phyloP scores from a whole-genome alignment of 495 filamentous ascomycete species.

The Alectoria sarmentosa region DNA sequence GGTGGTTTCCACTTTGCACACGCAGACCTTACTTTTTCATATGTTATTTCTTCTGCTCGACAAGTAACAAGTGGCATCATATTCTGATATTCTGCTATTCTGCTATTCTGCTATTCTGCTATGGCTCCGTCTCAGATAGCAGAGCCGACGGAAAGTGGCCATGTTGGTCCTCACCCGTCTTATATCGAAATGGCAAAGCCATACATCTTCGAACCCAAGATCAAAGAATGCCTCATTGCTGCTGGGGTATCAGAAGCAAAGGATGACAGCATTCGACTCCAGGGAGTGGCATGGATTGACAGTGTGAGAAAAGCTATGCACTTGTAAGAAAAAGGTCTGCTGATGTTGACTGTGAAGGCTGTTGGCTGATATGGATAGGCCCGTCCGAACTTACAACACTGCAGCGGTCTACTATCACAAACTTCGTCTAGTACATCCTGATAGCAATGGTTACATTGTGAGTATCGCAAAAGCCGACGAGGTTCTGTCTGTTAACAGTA shows the following conservation, averaged over 20 bases:
- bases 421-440: constrained; percentile 72
- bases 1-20: background rate
- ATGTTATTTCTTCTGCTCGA: too few species aligned
- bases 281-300: constrained; percentile 77
- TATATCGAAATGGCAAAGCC: constrained; percentile 64
- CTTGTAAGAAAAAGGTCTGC: constrained; percentile 46
- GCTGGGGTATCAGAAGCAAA: constrained; percentile 49
- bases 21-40: too few species aligned
- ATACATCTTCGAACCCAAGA: constrained; percentile 57
- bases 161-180: constrained; percentile 56
- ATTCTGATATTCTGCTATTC: too few species aligned
- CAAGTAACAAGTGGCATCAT: too few species aligned
- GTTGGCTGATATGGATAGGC: constrained; percentile 38
- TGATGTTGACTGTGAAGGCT: constrained; percentile 10
- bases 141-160: constrained; percentile 25
- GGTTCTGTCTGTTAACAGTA: constrained; percentile 22
- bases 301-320: constrained; percentile 62
- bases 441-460: constrained; percentile 44
- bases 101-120: too few species aligned
- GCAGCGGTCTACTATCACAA: constrained; percentile 83
- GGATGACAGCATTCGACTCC: constrained; percentile 64
- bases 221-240: constrained; percentile 49
- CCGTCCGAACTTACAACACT: constrained; percentile 77
- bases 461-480: background rate
- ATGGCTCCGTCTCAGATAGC: constrained; percentile 24